phyloP scores from a whole-genome alignment of 139 green algal species.

The Volvox africanus region DNA sequence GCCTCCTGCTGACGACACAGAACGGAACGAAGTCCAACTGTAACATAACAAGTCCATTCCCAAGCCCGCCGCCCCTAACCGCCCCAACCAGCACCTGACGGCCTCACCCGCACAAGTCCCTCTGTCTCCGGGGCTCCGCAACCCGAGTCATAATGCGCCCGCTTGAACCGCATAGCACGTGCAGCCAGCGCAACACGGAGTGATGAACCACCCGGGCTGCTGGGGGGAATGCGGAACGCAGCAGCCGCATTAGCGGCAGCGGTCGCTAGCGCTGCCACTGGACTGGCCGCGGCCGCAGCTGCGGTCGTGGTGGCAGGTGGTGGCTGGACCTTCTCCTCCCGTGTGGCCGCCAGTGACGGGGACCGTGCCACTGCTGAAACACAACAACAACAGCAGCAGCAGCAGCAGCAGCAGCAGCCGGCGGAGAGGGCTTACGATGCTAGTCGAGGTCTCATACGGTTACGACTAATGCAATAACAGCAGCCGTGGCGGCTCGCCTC shows the following conservation, averaged over 20 bases:
- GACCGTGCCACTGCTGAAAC: neutral
- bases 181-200: neutral
- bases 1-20: too few species aligned
- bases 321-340: neutral
- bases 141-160: neutral
- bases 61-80: neutral
- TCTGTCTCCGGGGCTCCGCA: constrained; percentile 50
- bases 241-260: neutral
- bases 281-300: neutral
- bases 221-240: neutral
- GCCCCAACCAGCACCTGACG: neutral
- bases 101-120: constrained; percentile 44
- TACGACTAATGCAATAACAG: too few species aligned
- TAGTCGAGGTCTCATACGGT: too few species aligned
- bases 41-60: too few species aligned
- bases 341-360: neutral
- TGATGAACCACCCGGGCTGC: neutral
- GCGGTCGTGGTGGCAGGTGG: neutral
- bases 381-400: too few species aligned
- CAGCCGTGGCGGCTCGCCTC: too few species aligned
- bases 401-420: too few species aligned
- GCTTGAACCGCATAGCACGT: constrained; percentile 47
- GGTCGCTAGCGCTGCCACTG: neutral
- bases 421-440: too few species aligned
- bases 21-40: too few species aligned